Conservation (phyloP, 163 green algal species). For the Scenedesmus sp. region DNA sequence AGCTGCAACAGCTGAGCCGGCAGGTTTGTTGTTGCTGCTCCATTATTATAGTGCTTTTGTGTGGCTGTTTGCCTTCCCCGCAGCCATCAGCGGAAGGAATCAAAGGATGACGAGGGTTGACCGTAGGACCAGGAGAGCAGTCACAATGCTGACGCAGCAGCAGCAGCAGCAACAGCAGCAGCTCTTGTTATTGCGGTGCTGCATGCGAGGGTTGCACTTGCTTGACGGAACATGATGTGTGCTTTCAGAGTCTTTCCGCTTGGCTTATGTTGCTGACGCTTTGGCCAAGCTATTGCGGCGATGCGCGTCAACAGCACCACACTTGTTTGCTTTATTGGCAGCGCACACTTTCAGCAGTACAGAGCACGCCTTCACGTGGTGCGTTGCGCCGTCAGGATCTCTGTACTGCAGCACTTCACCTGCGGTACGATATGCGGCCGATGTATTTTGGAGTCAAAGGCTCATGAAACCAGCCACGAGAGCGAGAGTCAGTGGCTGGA, state of each 20-base stretch:
- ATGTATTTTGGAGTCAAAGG: too few species aligned
- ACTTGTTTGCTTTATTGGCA: background rate
- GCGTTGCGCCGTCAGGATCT: too few species aligned
- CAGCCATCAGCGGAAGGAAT: background rate
- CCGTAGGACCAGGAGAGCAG: background rate
- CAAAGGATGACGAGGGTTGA: background rate
- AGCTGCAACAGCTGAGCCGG: background rate
- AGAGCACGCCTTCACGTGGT: too few species aligned
- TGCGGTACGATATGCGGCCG: background rate
- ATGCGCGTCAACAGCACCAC: too few species aligned
- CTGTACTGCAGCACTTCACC: background rate
- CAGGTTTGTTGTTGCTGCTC: background rate
- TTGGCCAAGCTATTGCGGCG: background rate
- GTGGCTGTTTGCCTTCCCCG: background rate
- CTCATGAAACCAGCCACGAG: too few species aligned
- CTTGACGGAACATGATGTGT: background rate
- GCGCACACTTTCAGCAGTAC: background rate
- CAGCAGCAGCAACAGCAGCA: background rate
- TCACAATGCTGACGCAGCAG: background rate
- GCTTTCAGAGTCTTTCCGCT: too few species aligned
- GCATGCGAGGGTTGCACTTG: background rate
- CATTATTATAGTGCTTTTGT: too few species aligned
- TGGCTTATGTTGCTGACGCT: background rate
- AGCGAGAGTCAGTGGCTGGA: too few species aligned
- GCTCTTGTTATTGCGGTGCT: background rate